Conservation (phyloP, 768 basidiomycete genomes). For the Leccinum imitatum region DNA sequence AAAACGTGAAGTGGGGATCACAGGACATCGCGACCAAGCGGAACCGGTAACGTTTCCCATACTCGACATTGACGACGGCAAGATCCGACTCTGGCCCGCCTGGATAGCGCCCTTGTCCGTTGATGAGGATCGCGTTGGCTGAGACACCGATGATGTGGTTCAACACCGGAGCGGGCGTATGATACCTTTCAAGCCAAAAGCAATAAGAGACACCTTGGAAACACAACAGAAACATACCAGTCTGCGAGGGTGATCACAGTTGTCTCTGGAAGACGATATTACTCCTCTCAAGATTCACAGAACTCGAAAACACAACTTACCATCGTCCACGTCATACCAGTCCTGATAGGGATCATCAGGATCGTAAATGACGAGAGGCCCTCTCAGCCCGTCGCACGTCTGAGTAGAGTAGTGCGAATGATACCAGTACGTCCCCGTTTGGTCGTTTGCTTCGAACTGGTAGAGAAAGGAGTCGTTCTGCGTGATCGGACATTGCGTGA, state of each 20-base stretch:
- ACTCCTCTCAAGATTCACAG: neutral
- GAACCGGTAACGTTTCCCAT: slow-evolving; percentile 44
- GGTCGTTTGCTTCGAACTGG: slow-evolving; percentile 17
- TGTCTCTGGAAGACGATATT: slow-evolving; percentile 14
- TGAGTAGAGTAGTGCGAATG: slow-evolving; percentile 43
- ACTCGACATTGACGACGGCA: slow-evolving; percentile 38
- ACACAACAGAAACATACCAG: neutral
- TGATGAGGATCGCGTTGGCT: slow-evolving; percentile 30
- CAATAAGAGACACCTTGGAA: neutral
- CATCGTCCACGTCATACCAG: slow-evolving; percentile 47
- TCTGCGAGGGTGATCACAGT: slow-evolving; percentile 24
- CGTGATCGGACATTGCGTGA: slow-evolving; percentile 35
- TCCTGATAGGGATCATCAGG: slow-evolving; percentile 37
- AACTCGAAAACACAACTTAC: slow-evolving; percentile 16
- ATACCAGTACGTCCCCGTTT: slow-evolving; percentile 36
- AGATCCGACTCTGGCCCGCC: slow-evolving; percentile 39
- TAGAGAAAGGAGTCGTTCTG: slow-evolving; percentile 26
- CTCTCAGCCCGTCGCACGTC: slow-evolving; percentile 38
- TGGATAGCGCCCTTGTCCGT: slow-evolving; percentile 30
- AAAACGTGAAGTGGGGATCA: slow-evolving; percentile 42
- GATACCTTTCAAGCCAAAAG: neutral
- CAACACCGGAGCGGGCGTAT: neutral
- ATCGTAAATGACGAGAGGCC: slow-evolving; percentile 43
- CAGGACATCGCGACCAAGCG: slow-evolving; percentile 48
- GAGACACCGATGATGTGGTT: slow-evolving; percentile 7